phyloP scores from a whole-genome alignment of 495 filamentous ascomycete species.

The Halenospora varia region DNA sequence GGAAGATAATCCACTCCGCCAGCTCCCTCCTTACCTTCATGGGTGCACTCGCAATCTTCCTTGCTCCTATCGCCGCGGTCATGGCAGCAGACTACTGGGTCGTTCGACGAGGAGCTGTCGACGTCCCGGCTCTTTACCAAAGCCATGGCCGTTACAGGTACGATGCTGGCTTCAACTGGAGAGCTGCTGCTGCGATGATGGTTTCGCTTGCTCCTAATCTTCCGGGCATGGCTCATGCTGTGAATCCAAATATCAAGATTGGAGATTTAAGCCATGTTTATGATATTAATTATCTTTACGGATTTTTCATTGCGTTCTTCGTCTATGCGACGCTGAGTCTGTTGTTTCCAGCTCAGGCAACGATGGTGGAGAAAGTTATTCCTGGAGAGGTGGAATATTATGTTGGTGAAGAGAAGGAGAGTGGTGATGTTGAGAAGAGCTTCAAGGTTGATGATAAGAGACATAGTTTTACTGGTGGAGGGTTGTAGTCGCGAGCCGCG shows the following conservation, averaged over 20 bases:
- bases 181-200: conserved; percentile 58
- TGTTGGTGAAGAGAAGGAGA: background rate
- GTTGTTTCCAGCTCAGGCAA: conserved; percentile 30
- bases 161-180: conserved; percentile 54
- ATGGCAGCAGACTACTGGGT: conserved; percentile 66
- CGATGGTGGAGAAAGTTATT: conserved; percentile 22
- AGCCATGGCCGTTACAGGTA: conserved; percentile 50
- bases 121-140: conserved; percentile 52
- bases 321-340: conserved; percentile 25
- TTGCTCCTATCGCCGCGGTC: conserved; percentile 62
- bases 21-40: conserved; percentile 54
- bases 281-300: conserved; percentile 33
- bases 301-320: conserved; percentile 31
- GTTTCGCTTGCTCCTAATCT: conserved; percentile 57
- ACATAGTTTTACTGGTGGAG: background rate
- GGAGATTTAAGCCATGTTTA: conserved; percentile 27
- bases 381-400: background rate
- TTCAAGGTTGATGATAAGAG: background rate
- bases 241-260: conserved; percentile 12
- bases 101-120: conserved; percentile 50
- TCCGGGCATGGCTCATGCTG: conserved; percentile 29
- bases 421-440: background rate
- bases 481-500: background rate
- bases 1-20: conserved; percentile 59
- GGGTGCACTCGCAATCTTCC: conserved; percentile 58